Conservation (phyloP, 2,329 filamentous ascomycete genomes). For the Thielaviopsis punctulata region DNA sequence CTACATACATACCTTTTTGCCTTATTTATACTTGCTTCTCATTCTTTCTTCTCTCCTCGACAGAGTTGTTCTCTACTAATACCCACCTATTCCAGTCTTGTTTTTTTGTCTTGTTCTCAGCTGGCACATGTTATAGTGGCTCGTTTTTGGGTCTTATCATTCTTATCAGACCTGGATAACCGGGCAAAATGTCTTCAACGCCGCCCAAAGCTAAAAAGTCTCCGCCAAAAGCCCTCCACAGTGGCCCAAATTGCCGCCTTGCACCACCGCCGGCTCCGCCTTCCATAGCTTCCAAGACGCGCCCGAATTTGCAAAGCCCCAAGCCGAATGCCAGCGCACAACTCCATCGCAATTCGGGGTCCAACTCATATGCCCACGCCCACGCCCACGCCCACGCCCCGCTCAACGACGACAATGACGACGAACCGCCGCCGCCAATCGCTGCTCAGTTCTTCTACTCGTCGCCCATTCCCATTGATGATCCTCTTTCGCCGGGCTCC, state of each 20-base stretch:
- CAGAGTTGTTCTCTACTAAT: too few species aligned
- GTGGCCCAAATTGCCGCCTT: conserved; percentile 38
- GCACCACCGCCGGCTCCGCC: conserved; percentile 20
- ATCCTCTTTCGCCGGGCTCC: conserved; percentile 55
- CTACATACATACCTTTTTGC: not conserved
- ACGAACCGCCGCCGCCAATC: conserved; percentile 37
- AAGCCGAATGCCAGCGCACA: too few species aligned
- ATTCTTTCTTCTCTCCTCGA: not conserved
- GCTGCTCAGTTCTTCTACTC: conserved; percentile 72
- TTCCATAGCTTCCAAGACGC: not conserved
- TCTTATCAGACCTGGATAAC: not conserved
- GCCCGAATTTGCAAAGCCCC: not conserved
- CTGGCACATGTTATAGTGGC: too few species aligned
- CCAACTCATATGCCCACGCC: too few species aligned
- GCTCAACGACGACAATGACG: conserved; percentile 22
- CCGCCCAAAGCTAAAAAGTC: conserved; percentile 1
- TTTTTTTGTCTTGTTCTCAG: not conserved
- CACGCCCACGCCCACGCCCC: conserved; percentile 17
- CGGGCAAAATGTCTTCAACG: not conserved
- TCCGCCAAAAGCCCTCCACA: not conserved
- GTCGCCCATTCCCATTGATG: conserved; percentile 68
- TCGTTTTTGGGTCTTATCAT: not conserved
- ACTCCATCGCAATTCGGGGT: too few species aligned
- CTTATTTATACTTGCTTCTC: not conserved
- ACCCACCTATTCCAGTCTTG: too few species aligned